Evolutionary conservation across 805 yeast genomes (phyloP), one percentile per base, ranked within the genome.

Genomic region (Metschnikowia proteae): DNA sequence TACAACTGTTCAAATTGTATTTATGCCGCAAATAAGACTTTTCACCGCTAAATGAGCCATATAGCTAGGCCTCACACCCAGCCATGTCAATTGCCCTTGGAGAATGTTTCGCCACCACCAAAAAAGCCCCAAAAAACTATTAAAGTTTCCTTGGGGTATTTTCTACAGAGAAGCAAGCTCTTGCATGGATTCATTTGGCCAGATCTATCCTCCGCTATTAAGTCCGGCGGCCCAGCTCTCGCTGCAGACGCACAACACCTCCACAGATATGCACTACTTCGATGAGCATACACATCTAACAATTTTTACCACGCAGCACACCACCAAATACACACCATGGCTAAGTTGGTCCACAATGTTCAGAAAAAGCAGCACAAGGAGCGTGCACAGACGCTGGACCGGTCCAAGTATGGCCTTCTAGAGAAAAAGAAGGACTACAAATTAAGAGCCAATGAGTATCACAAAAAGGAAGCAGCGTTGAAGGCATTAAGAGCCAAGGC

Each of bases 321-420:
- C n/a, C 5, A 43, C 4, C 35, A 5, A 32, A 7, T 38, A 22
- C 10, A 22, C 46, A 44, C 11, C 17, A 88, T 88, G 95, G 86
- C 86, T 32, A 86, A 84, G 55, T 70, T 86, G 31, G 92, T 86
- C 9, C 97, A 91, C 65, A 87, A 89, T 62, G 84, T 92, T 8
- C 97, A 92, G 67, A 94, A 95, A 74, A 94, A 89, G 63, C 98
- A 94, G 73, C 99, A 94, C 62, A 75, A 90, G 50, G 99, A 94
- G 72, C 81, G 99, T 60, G 80, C 96, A 5, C 99, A 94, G 68
- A 86, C 92, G 1, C 75, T 73, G 41, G 83, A 79, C 39, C 77
- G 99, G 49, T 73, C 80, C 58, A 79, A 79, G 63, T 82, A 78
- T 67, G 99, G 99, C 37, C 81, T 91, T 32, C 75, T 94, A 39